These are phyloP conservation scores for Penstemon eatonii DNA, from an alignment of 257 asterid genomes.

Conservation along the genomic window DNA sequence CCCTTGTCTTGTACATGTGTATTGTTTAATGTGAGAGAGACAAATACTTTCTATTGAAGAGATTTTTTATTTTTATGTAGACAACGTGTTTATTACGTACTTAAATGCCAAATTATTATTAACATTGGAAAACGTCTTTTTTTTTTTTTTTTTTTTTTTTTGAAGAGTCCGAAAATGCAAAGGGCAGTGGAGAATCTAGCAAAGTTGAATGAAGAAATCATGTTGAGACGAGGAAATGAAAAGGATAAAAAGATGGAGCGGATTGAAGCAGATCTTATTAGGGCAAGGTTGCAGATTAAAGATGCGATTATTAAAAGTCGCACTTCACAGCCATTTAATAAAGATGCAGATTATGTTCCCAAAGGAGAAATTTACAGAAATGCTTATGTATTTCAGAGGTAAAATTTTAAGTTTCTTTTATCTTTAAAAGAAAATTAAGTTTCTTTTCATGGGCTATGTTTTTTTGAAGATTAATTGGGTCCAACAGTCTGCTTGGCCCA, in stretches of 20 bases:
- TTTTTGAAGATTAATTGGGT: too few relatives aligned
- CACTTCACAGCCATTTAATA: background rate
- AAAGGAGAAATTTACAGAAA: conserved; percentile 55
- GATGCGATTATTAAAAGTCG: conserved; percentile 39
- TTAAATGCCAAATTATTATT: too few relatives aligned
- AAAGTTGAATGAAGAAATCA: conserved; percentile 38
- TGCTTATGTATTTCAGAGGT: conserved; percentile 57
- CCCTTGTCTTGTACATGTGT: too few relatives aligned
- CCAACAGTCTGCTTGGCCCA: too few relatives aligned
- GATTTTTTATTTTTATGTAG: too few relatives aligned
- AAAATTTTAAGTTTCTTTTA: background rate
- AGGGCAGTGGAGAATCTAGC: conserved; percentile 43
- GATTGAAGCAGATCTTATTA: conserved; percentile 49
- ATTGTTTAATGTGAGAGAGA: too few relatives aligned
- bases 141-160: background rate
- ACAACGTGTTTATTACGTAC: too few relatives aligned
- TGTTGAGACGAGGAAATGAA: conserved; percentile 35
- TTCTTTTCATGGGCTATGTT: too few relatives aligned
- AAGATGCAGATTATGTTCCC: conserved; percentile 47
- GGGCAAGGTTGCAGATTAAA: conserved; percentile 50
- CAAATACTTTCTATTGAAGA: too few relatives aligned
- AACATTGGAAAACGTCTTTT: too few relatives aligned
- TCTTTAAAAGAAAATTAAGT: too few relatives aligned
- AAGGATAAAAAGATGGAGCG: conserved; percentile 44
- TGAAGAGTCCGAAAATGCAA: conserved; percentile 55